Evolutionary conservation across 2,329 filamentous ascomycete genomes (phyloP).

Genomic region (Dothistroma pini): DNA sequence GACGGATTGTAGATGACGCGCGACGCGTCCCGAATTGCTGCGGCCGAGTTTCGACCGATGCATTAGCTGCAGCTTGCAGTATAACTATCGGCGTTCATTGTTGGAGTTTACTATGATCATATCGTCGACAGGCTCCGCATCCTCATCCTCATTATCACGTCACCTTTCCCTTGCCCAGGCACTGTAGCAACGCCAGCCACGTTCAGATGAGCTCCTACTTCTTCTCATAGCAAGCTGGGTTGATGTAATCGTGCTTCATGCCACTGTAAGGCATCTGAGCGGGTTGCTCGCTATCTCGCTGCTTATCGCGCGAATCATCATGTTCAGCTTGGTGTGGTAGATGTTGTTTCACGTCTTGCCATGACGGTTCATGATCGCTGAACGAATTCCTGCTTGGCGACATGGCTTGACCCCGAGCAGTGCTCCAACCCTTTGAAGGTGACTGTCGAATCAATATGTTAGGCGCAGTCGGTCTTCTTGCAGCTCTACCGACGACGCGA

Average conservation of each 20-base stretch:
- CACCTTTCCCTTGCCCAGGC: not conserved
- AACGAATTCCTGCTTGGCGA: not conserved
- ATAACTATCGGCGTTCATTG: no score
- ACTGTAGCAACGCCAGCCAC: not conserved
- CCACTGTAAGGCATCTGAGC: not conserved
- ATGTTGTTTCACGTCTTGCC: not conserved
- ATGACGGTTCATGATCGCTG: not conserved
- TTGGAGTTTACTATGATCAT: no score
- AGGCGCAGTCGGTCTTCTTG: not conserved
- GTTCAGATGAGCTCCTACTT: not conserved
- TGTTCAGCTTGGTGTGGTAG: not conserved
- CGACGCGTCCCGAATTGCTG: no score
- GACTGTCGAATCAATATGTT: not conserved
- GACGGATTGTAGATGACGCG: not conserved
- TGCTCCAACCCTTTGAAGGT: not conserved
- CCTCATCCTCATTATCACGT: no score
- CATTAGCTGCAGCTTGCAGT: no score
- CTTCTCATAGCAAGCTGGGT: conserved; percentile 4
- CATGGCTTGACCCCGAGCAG: not conserved
- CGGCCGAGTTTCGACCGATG: no score
- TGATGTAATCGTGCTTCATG: conserved; percentile 3
- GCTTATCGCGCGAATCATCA: not conserved
- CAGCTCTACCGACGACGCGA: not conserved
- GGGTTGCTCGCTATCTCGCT: not conserved
- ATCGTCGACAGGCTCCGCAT: no score